Percentiles rank a stretch among this genome's conserved stretches.
phyloP scores from a whole-genome alignment of 352 stramenopile genomes.

The Phytophthora quininea region DNA sequence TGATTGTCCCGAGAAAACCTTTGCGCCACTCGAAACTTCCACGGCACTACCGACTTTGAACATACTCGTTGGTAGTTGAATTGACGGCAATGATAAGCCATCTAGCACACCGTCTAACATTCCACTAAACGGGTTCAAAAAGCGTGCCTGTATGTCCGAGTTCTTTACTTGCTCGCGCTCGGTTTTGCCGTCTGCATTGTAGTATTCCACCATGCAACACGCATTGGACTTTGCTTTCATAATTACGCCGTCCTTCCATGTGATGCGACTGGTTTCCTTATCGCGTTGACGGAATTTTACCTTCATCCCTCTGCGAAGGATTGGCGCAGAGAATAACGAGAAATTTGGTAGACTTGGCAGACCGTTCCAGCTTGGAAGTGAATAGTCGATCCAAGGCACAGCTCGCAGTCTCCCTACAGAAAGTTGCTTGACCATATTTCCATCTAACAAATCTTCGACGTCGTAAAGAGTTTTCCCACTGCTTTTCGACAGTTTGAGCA shows the following conservation, averaged over 20 bases:
- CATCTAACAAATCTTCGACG: constrained; percentile 61
- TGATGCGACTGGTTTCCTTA: constrained; percentile 22
- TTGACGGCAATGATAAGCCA: constrained; percentile 41
- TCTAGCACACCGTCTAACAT: constrained; percentile 35
- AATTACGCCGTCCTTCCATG: constrained; percentile 59
- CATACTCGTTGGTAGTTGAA: constrained; percentile 37
- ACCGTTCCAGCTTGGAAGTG: constrained; percentile 39
- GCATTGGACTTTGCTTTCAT: constrained; percentile 51
- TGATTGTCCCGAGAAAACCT: constrained; percentile 55
- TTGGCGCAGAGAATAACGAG: constrained; percentile 32
- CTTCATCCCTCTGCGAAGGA: constrained; percentile 55
- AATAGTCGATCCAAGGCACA: constrained; percentile 60
- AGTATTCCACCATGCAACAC: constrained; percentile 54
- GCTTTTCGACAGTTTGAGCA: constrained; percentile 55
- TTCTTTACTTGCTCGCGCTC: constrained; percentile 57
- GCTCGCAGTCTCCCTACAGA: constrained; percentile 45
- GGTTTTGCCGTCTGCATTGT: constrained; percentile 34
- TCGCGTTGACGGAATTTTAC: constrained; percentile 52
- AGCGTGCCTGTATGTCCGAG: constrained; percentile 50
- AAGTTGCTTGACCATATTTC: constrained; percentile 47
- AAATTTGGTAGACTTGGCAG: constrained; percentile 29
- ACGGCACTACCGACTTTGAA: constrained; percentile 52
- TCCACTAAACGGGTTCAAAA: constrained; percentile 45
- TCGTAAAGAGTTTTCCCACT: constrained; percentile 45
- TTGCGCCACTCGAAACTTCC: constrained; percentile 50